Conservation (phyloP, 2,329 filamentous ascomycete genomes). For the Fusarium fujikuroi region DNA sequence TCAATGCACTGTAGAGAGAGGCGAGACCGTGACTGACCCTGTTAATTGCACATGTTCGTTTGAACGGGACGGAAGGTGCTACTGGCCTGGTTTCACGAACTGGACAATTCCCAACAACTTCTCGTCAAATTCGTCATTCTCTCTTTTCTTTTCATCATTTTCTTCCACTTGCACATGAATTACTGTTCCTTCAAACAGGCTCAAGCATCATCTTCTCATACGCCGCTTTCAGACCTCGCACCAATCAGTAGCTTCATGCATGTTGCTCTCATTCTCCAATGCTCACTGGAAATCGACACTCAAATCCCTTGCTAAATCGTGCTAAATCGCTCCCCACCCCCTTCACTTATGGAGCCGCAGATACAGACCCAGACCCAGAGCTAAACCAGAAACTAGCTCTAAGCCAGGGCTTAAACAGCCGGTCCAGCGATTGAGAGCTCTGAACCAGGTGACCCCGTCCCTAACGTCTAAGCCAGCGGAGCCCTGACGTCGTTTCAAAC, state of each 20-base stretch:
- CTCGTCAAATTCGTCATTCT: background rate
- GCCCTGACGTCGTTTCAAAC: constrained; percentile 45
- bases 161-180: background rate
- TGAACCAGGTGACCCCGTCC: constrained; percentile 29
- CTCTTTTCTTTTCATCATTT: background rate
- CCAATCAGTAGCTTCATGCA: constrained; percentile 30
- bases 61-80: constrained; percentile 5
- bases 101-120: background rate
- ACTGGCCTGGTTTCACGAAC: constrained; percentile 3
- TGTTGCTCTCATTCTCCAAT: constrained; percentile 1
- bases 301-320: constrained; percentile 15
- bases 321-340: too few relatives aligned
- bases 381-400: constrained; percentile 4
- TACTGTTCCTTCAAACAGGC: background rate
- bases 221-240: constrained; percentile 6
- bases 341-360: constrained; percentile 15
- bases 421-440: constrained; percentile 7
- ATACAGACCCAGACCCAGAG: constrained; percentile 8
- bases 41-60: constrained; percentile 16
- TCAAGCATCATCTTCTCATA: background rate
- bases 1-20: constrained; percentile 14
- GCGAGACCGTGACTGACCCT: constrained; percentile 5
- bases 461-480: constrained; percentile 34
- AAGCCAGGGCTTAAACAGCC: constrained; percentile 12
- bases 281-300: constrained; percentile 14